A percentile compares a stretch with the other conserved stretches of the same genome.
These are phyloP conservation scores for Acacia pycnantha DNA, from an alignment of 331 rosid genomes.

Conservation along the genomic window DNA sequence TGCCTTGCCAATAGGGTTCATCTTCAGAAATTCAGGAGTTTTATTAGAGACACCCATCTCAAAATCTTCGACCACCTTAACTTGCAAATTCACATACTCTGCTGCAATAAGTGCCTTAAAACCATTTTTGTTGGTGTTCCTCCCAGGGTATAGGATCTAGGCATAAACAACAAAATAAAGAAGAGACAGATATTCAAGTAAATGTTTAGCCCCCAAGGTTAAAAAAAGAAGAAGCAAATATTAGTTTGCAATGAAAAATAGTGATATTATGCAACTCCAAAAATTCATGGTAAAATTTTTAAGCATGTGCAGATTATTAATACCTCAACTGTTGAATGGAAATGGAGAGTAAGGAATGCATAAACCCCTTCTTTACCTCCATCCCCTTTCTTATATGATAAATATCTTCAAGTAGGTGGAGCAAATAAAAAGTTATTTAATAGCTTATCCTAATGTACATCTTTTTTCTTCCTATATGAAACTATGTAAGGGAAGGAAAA, in stretches of 20 bases:
- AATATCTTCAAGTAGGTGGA: neutral
- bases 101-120: conserved; percentile 63
- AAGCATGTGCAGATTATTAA: neutral
- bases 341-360: neutral
- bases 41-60: conserved; percentile 72
- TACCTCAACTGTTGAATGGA: neutral
- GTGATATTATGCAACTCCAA: neutral
- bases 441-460: neutral
- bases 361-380: neutral
- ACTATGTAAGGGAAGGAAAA: neutral
- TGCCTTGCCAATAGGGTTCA: conserved; percentile 94
- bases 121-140: conserved; percentile 47
- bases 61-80: conserved; percentile 46
- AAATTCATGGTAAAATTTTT: neutral
- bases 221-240: neutral
- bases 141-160: conserved; percentile 61
- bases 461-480: neutral
- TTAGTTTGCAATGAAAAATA: neutral
- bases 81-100: conserved; percentile 48
- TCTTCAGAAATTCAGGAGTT: conserved; percentile 69
- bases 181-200: neutral
- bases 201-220: neutral
- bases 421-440: neutral
- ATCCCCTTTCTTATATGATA: neutral
- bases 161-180: neutral